Percentiles rank a stretch among this genome's conserved stretches.
phyloP scores from a whole-genome alignment of 805 yeast genomes.

The Candida ascalaphidarum region DNA sequence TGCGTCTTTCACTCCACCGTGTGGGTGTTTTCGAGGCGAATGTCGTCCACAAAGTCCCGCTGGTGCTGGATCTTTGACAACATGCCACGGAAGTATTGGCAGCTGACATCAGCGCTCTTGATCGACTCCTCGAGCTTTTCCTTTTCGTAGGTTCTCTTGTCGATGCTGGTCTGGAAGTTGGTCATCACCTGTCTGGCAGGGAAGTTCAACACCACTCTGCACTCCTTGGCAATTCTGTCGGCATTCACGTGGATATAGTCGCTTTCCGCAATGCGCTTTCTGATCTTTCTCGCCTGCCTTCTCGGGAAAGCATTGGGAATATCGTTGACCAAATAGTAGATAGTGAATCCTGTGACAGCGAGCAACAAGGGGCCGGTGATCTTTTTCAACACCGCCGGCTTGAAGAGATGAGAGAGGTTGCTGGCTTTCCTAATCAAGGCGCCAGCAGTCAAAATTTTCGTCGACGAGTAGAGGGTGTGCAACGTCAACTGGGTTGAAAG shows the following conservation, averaged over 20 bases:
- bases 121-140: conserved; percentile 44
- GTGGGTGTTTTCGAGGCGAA: conserved; percentile 36
- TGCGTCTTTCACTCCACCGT: conserved; percentile 22
- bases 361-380: conserved; percentile 48
- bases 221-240: conserved; percentile 70
- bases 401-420: conserved; percentile 26
- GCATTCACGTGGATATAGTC: conserved; percentile 81
- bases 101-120: conserved; percentile 47
- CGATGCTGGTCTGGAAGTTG: conserved; percentile 58
- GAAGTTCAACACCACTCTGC: conserved; percentile 67
- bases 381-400: conserved; percentile 30
- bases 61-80: conserved; percentile 37
- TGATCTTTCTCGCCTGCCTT: conserved; percentile 68
- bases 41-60: conserved; percentile 27
- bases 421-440: conserved; percentile 30
- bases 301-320: conserved; percentile 86
- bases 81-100: conserved; percentile 45
- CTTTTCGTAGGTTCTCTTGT: conserved; percentile 50
- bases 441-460: conserved; percentile 32
- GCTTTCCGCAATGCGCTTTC: conserved; percentile 47
- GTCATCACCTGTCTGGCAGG: conserved; percentile 79
- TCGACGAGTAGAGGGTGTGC: conserved; percentile 31
- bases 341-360: conserved; percentile 42
- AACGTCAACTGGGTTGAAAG: conserved; percentile 31
- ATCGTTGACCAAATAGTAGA: conserved; percentile 63